phyloP scores from a whole-genome alignment of 148 eudicot genomes.

The Rhododendron mucronatum region DNA sequence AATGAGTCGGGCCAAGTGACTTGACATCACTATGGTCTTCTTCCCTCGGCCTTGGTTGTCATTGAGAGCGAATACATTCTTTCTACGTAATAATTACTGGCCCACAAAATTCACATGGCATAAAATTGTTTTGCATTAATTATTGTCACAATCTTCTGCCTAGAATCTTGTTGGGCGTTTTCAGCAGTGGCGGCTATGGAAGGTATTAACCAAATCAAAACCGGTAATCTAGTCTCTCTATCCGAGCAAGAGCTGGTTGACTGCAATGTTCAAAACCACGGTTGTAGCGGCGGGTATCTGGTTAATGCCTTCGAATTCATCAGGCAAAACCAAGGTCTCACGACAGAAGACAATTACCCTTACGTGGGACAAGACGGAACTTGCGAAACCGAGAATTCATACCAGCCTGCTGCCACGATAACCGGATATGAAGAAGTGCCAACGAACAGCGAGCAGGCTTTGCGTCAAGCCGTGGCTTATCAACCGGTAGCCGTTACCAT shows the following conservation, averaged over 20 bases:
- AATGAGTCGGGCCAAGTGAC: no score
- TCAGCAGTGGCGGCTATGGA: slow-evolving; percentile 37
- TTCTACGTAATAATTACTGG: no score
- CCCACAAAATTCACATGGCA: no score
- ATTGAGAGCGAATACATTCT: no score
- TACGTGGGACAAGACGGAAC: slow-evolving; percentile 13
- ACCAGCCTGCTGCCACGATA: slow-evolving; percentile 16
- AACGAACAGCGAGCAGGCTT: slow-evolving; percentile 15
- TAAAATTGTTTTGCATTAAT: no score
- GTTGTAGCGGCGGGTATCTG: background rate
- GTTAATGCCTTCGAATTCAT: slow-evolving; percentile 7
- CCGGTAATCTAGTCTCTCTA: no score
- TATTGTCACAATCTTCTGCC: no score
- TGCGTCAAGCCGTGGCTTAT: slow-evolving; percentile 15
- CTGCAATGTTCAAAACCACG: no score
- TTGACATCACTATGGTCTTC: no score
- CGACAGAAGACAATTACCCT: slow-evolving; percentile 12
- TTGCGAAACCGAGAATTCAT: slow-evolving; percentile 13
- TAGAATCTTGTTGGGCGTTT: slow-evolving; percentile 53
- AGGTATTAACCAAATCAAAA: no score
- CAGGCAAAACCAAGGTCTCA: background rate
- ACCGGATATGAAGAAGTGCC: slow-evolving; percentile 21
- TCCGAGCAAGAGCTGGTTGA: no score
- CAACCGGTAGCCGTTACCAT: slow-evolving; percentile 14
- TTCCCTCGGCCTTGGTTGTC: no score